A percentile compares a stretch with the other conserved stretches of the same genome.
phyloP scores from a whole-genome alignment of 441 rosid species.

The Pelargonium cotyledonis region DNA sequence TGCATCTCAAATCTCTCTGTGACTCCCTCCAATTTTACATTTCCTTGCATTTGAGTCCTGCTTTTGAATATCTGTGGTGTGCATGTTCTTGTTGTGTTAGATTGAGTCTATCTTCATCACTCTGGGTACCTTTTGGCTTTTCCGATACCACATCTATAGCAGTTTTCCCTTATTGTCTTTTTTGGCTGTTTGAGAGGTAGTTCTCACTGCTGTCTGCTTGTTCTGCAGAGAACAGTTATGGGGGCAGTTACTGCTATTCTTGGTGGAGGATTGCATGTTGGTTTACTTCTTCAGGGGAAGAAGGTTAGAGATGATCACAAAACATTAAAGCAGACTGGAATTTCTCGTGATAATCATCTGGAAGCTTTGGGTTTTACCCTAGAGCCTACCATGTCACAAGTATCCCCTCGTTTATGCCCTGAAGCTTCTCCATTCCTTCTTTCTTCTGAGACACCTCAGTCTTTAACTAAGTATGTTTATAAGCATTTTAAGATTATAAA shows the following conservation, averaged over 20 bases:
- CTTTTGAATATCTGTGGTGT: neutral
- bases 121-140: no score
- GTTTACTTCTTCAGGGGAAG: constrained; percentile 83
- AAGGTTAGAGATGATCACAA: constrained; percentile 83
- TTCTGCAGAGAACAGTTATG: constrained; percentile 73
- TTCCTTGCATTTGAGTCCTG: neutral
- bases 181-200: neutral
- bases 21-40: neutral
- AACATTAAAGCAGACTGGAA: constrained; percentile 82
- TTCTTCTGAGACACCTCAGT: constrained; percentile 41
- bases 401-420: constrained; percentile 31
- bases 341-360: constrained; percentile 52
- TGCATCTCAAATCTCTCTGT: neutral
- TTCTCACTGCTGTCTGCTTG: neutral
- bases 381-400: constrained; percentile 62
- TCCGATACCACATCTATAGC: no score
- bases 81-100: neutral
- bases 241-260: constrained; percentile 76
- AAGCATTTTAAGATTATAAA: neutral
- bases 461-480: constrained; percentile 53
- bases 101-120: neutral
- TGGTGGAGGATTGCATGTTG: constrained; percentile 74
- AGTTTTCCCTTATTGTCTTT: neutral
- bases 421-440: constrained; percentile 36
- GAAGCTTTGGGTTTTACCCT: constrained; percentile 81